Percentiles rank a stretch among this genome's conserved stretches.
Evolutionary conservation across 805 yeast species (phyloP).

Genomic region (Middelhovenomyces tepae): DNA sequence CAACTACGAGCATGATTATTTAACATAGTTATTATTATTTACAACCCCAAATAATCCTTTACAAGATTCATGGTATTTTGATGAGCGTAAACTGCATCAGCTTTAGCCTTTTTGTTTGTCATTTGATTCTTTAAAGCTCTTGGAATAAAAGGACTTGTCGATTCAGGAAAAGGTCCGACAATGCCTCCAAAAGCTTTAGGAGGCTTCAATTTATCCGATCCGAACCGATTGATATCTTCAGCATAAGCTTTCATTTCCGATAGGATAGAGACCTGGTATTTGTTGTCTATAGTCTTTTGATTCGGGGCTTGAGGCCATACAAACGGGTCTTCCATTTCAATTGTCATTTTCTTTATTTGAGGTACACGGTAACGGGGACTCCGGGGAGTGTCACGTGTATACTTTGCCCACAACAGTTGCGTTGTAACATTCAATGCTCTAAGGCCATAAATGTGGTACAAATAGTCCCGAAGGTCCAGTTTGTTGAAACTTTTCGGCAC

Average conservation of each 20-base stretch:
- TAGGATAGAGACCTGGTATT: slow-evolving; percentile 27
- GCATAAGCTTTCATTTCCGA: slow-evolving; percentile 45
- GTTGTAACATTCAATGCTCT: slow-evolving; percentile 85
- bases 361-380: slow-evolving; percentile 66
- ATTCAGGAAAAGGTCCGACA: slow-evolving; percentile 47
- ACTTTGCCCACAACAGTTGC: slow-evolving; percentile 68
- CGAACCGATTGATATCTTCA: slow-evolving; percentile 42
- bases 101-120: slow-evolving; percentile 36
- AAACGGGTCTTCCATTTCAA: slow-evolving; percentile 92
- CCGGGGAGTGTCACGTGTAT: slow-evolving; percentile 47
- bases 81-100: slow-evolving; percentile 21
- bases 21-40: slow-evolving; percentile 5
- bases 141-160: slow-evolving; percentile 61
- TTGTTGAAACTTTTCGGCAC: slow-evolving; percentile 93
- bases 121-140: slow-evolving; percentile 38
- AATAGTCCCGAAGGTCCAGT: slow-evolving; percentile 86
- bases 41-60: slow-evolving; percentile 30
- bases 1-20: slow-evolving; percentile 9
- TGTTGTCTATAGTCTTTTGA: slow-evolving; percentile 26
- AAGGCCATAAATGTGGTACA: slow-evolving; percentile 82
- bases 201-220: slow-evolving; percentile 64
- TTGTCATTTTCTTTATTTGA: slow-evolving; percentile 91
- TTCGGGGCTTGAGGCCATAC: slow-evolving; percentile 73
- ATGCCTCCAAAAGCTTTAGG: slow-evolving; percentile 69
- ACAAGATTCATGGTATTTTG: slow-evolving; percentile 31